Evolutionary conservation across 306 rosid genomes (phyloP), one percentile per base, ranked within the genome.

Genomic region (Citrullus colocynthis): DNA sequence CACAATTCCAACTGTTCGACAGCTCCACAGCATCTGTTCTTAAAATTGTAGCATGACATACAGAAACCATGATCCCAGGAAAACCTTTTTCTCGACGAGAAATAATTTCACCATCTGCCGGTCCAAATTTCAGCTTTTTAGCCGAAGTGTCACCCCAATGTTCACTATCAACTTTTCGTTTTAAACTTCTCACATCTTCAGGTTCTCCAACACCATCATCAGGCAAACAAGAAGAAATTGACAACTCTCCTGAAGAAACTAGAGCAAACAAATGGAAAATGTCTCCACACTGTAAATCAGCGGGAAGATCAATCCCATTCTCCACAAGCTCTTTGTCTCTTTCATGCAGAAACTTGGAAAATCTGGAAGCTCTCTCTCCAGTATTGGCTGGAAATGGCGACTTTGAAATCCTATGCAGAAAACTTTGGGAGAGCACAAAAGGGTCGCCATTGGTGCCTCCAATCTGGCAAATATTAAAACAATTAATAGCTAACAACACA

Each of bases 41-140:
- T 76, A 93, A 78, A 75, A 92, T 79, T 83, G 82, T 74, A 36
- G 85, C 75, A 58, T 77, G 87, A 60, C 37, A 51, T 32, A 85
- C 87, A 72, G 92, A 87, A 77, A 90, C 83, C 78, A 75, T 45
- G 64, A 92, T 86, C 74, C 97, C 97, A 2, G 97, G 97, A 86
- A 92, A 95, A 82, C 99, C 99, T 86, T 95, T 92, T 81, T 95
- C 99, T 57, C 93, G 88, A 36, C 99, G 97, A 86, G 97, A 91
- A 83, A 90, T 88, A 58, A 88, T 83, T 87, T 95, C 99, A 84
- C 97, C 97, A 83, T 95, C 99, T 28, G 73, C 81, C 44, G 86
- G 88, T 24, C 73, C 85, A 44, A 89, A 87, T 84, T 92, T 95
- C 67, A 52, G 80, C 63, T 85, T 90, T 82, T 92, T 95, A 60